Evolutionary conservation across 495 filamentous ascomycete genomes (phyloP).

Genomic region (Cenococcum geophilum): DNA sequence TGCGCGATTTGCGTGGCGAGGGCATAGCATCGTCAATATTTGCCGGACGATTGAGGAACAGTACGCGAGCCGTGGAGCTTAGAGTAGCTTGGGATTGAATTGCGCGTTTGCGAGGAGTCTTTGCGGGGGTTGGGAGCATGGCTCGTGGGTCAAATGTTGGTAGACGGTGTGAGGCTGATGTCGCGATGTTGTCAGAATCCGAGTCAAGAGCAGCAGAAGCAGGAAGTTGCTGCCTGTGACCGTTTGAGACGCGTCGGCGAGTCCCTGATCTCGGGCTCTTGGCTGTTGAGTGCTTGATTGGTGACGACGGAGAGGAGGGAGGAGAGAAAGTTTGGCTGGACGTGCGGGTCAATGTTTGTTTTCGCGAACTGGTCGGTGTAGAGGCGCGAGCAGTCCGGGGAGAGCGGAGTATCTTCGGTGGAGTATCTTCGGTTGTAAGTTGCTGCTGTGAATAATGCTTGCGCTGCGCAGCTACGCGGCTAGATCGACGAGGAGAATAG

Average conservation of each 20-base stretch:
- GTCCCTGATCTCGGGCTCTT: constrained; percentile 15
- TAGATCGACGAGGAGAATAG: constrained; percentile 57
- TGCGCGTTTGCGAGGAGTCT: constrained; percentile 74
- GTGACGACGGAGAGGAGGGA: constrained; percentile 47
- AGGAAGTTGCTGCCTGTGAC: background rate
- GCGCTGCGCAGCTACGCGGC: constrained; percentile 43
- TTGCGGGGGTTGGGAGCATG: constrained; percentile 83
- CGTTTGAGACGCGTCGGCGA: constrained; percentile 5
- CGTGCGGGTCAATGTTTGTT: constrained; percentile 22
- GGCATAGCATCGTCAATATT: constrained; percentile 53
- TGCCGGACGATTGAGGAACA: constrained; percentile 55
- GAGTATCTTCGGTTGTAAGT: constrained; percentile 40
- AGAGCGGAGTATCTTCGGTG: background rate
- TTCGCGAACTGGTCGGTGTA: constrained; percentile 31
- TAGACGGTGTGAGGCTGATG: constrained; percentile 22
- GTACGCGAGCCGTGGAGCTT: constrained; percentile 60
- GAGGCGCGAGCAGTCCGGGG: constrained; percentile 20
- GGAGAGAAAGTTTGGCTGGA: constrained; percentile 42
- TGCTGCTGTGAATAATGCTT: constrained; percentile 40
- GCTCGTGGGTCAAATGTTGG: constrained; percentile 23
- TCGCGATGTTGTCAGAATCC: constrained; percentile 28
- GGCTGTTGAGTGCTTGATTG: constrained; percentile 35
- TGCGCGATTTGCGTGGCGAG: constrained; percentile 52
- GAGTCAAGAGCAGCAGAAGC: constrained; percentile 15
- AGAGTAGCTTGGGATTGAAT: constrained; percentile 45